Evolutionary conservation across 257 asterid genomes (phyloP).

Genomic region (Plectranthus barbatus): DNA sequence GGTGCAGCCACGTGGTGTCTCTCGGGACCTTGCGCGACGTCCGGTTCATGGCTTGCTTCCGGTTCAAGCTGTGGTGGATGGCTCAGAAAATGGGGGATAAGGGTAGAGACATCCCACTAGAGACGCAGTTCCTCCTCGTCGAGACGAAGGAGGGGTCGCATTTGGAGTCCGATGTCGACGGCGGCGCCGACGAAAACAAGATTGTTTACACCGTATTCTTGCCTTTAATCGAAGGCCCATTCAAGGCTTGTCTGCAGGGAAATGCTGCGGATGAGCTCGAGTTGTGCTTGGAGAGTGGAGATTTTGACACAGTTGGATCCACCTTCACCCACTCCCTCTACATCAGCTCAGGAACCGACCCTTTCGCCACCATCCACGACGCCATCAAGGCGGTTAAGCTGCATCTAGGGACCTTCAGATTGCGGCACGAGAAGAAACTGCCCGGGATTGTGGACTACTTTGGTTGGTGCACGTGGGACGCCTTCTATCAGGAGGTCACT

Average conservation of each 20-base stretch:
- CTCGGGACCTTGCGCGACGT: constrained; percentile 40
- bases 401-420: constrained; percentile 53
- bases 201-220: constrained; percentile 52
- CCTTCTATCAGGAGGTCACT: constrained; percentile 74
- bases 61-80: constrained; percentile 94
- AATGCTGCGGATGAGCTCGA: constrained; percentile 60
- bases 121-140: constrained; percentile 64
- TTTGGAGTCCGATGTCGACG: constrained; percentile 25
- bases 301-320: constrained; percentile 37
- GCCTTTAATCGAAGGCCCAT: constrained; percentile 66
- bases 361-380: constrained; percentile 46
- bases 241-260: constrained; percentile 72
- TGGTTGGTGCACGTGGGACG: constrained; percentile 97
- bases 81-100: constrained; percentile 77
- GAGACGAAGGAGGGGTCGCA: constrained; percentile 53
- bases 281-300: constrained; percentile 75
- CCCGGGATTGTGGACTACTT: constrained; percentile 67
- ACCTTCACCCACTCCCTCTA: constrained; percentile 52
- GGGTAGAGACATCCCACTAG: constrained; percentile 66
- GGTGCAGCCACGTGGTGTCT: constrained; percentile 32
- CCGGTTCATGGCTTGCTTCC: constrained; percentile 65
- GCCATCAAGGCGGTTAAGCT: constrained; percentile 51
- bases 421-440: constrained; percentile 59
- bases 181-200: constrained; percentile 23
- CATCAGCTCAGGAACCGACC: constrained; percentile 59